phyloP scores from a whole-genome alignment of 176 grass and related monocot genomes.

The Zoysia japonica region DNA sequence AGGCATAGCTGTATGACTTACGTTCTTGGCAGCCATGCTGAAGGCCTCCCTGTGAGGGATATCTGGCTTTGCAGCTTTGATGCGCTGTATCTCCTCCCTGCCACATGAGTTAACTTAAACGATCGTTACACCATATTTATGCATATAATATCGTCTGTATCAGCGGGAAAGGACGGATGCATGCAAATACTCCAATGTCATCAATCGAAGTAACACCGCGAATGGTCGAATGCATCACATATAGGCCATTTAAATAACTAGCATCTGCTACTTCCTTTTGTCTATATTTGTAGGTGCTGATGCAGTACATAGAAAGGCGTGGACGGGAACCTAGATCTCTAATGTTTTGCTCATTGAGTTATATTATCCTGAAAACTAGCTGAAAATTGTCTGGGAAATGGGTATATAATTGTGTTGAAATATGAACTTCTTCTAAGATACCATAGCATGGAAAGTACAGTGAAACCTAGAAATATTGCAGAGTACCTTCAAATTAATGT shows the following conservation, averaged over 20 bases:
- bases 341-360: background rate
- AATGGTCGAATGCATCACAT: background rate
- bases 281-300: background rate
- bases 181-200: background rate
- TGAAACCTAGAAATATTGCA: background rate
- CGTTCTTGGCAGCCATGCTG: conserved; percentile 99
- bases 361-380: background rate
- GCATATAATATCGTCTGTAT: background rate
- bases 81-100: conserved; percentile 99
- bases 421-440: background rate
- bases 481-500: background rate
- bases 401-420: background rate
- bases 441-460: background rate
- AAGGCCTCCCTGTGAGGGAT: conserved; percentile 98
- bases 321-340: background rate
- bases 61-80: conserved; percentile 90
- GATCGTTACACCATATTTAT: background rate
- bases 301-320: background rate
- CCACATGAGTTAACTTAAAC: background rate
- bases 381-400: background rate
- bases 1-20: conserved; percentile 33
- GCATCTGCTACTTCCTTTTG: background rate
- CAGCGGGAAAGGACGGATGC: background rate
- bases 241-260: background rate
- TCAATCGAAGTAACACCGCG: background rate